Base-by-base conservation (phyloP, 306 rosid genomes). In the Malus asiatica region DNA sequence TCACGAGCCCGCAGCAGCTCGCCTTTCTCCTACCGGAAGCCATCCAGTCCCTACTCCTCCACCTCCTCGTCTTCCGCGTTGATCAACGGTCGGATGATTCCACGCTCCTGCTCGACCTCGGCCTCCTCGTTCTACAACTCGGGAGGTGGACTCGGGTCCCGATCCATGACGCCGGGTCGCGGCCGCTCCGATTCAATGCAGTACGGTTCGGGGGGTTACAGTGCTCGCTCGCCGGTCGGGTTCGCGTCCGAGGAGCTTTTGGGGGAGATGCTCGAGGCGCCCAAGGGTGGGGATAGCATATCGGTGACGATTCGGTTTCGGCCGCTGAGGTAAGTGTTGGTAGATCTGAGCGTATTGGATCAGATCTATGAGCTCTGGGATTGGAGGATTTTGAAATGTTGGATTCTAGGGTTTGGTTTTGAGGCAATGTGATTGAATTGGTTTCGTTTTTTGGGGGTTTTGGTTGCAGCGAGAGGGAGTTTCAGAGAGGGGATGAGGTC, bases 291-390 rank as follows among this genome's bases (percentile, higher is more conserved):
- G 40, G 99, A 96, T 77, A 96, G 99, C 84, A 96, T 96, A 76
- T 93, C 97, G 33, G 99, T 96, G 74, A 96, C 99, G 85, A 91
- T 96, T 90, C 94, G 99, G 85, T 96, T 96, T 77, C 85, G 99
- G 71, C 98, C 99, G 11, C 72, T 96, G 88, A 96, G 99, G 98
- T 96, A 91, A 51, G 83, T 86, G 85, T 79, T 76, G 80, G 62
- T 86, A 85, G 98, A 93, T 96, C 98, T 89, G 89, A 58, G 76
- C 13, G 46, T 53, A 40, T 58, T 77, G 81, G 79, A 80, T 83
- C 90, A 79, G 98, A 93, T 96, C 97, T 93, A 73, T 11, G 70
- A 48, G 23, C 44, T 68, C 75, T 65, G 25, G 46, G 66, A 75
- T 70, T 59, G 35, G 60, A 59, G 27, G 62, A 22, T 71, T 79